Evolutionary conservation across 2,329 filamentous ascomycete species (phyloP).

Genomic region (Xylariaceae sp.): DNA sequence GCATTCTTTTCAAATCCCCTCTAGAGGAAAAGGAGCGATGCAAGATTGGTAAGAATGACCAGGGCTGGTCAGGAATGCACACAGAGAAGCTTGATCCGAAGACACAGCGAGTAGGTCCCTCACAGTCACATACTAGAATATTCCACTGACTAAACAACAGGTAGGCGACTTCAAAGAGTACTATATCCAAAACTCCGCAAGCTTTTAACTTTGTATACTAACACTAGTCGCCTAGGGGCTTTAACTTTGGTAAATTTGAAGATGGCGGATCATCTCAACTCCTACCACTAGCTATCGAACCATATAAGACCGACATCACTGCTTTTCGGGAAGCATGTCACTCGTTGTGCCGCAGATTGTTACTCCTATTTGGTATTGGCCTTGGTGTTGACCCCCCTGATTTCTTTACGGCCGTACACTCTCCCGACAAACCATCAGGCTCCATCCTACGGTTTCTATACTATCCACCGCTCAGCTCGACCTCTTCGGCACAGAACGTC

Average conservation of each 20-base stretch:
- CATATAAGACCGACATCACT: slow-evolving; percentile 57
- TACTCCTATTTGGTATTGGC: slow-evolving; percentile 74
- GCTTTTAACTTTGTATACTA: slow-evolving; percentile 3
- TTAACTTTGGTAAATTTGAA: slow-evolving; percentile 83
- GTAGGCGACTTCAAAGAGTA: slow-evolving; percentile 86
- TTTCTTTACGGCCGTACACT: slow-evolving; percentile 54
- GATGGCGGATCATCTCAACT: slow-evolving; percentile 69
- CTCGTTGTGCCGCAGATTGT: slow-evolving; percentile 65
- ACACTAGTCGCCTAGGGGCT: slow-evolving; percentile 54
- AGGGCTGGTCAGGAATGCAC: slow-evolving; percentile 86
- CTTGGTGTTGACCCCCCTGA: slow-evolving; percentile 53
- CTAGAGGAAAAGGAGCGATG: slow-evolving; percentile 69
- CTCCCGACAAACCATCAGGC: slow-evolving; percentile 44
- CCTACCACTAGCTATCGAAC: slow-evolving; percentile 61
- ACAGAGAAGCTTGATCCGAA: slow-evolving; percentile 83
- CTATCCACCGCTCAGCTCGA: slow-evolving; percentile 56
- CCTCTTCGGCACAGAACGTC: slow-evolving; percentile 40
- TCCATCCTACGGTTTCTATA: slow-evolving; percentile 67
- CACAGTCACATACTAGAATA: not conserved
- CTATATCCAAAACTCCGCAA: not conserved
- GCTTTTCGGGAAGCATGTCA: slow-evolving; percentile 70
- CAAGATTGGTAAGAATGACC: slow-evolving; percentile 74
- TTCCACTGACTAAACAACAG: slow-evolving; percentile 36
- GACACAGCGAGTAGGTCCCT: slow-evolving; percentile 62
- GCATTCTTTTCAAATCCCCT: slow-evolving; percentile 68